Evolutionary conservation across 306 rosid genomes (phyloP).

Genomic region (Cicer pinnatifidum): DNA sequence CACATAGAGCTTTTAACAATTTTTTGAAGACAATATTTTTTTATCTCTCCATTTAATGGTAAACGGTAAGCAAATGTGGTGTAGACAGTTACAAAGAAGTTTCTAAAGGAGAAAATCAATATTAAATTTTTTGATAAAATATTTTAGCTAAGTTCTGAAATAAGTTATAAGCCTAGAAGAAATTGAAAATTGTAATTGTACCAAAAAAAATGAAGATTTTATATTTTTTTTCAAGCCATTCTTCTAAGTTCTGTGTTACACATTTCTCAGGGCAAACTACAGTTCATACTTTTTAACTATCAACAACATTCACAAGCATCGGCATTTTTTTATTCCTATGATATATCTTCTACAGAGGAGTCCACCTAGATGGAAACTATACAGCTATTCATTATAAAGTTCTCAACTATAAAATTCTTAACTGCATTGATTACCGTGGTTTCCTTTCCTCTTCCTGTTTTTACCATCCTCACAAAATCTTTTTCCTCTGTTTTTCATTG

Average conservation of each 20-base stretch:
- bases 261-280: conserved; percentile 20
- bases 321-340: conserved; percentile 10
- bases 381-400: background rate
- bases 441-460: conserved; percentile 16
- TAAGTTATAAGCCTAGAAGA: background rate
- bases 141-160: conserved; percentile 9
- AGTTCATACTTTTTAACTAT: conserved; percentile 10
- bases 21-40: background rate
- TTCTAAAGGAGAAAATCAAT: background rate
- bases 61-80: background rate
- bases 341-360: background rate
- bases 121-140: conserved; percentile 3
- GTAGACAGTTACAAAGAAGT: background rate
- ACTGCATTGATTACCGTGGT: background rate
- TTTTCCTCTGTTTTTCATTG: background rate
- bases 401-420: background rate
- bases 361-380: background rate
- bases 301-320: background rate
- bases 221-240: background rate
- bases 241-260: conserved; percentile 9
- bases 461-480: background rate
- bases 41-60: background rate
- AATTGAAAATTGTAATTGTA: background rate
- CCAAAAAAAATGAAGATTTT: conserved; percentile 9
- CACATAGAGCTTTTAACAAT: conserved; percentile 15